Evolutionary conservation across 1,284 basidiomycete species (phyloP), one percentile per base, ranked within the genome.

Genomic region (Puccinia novopanici): DNA sequence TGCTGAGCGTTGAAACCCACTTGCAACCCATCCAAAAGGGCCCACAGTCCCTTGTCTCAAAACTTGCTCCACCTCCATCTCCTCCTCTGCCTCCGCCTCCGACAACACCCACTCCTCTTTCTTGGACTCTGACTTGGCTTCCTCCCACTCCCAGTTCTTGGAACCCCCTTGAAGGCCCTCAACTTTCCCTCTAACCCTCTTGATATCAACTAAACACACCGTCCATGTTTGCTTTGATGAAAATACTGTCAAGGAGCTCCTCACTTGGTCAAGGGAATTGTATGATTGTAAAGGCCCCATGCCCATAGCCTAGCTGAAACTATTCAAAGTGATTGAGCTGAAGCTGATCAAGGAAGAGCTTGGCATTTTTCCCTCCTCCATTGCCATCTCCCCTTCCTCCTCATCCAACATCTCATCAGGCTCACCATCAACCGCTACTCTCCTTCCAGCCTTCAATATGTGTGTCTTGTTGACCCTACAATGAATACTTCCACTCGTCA

Each of bases 291-390:
- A 65, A 65, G 70, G 77, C 10, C 70, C 68, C 34, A n/a, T 45
- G 48, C 77, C 77, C 5, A 72, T 80, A 12, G 73, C 67, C 55
- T 63, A 65, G n/a, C 37, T 80, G 27, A 72, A 59, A 40, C 24
- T 80, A 8, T 34, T 68, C 27, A 70, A 80, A 37, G 17, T 80
- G 13, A 63, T 80, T 50, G 77, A 80, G 34, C 59, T 80, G 34
- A 72, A 65, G 17, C 45, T 65, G 30, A 80, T 80, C 55, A 80
- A 80, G 48, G 68, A 80, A 61, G 77, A 80, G 34, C 48, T 75
- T 6, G 71, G 54, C 30, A 74, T 74, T 54, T 55, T 54, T 3
- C 34, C 52, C 17, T 15, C 54, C 24, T 10, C 48, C 48, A 12
- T 30, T 12, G 15, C 30, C 4, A 2, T 12, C 17, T 1, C 8